Conservation (phyloP, 2,329 filamentous ascomycete genomes). For the Diaporthe eres region DNA sequence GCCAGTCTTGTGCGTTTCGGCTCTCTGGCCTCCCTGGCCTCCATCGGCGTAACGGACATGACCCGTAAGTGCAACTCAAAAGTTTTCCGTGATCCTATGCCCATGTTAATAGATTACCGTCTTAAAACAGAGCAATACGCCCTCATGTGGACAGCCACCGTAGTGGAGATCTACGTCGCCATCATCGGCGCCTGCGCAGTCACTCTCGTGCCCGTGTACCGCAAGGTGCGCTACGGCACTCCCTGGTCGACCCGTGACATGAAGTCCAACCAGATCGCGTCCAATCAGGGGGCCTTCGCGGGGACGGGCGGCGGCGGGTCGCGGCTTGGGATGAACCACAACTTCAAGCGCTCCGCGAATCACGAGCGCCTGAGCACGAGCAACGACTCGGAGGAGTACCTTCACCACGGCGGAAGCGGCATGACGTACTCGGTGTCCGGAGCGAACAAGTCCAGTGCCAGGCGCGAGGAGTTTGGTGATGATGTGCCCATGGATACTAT, state of each 20-base stretch:
- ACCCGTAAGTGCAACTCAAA: background rate
- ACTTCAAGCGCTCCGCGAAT: background rate
- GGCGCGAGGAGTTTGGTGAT: background rate
- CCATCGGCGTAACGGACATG: background rate
- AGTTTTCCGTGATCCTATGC: background rate
- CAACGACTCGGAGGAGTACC: background rate
- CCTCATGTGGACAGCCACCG: constrained; percentile 30
- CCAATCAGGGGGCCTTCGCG: background rate
- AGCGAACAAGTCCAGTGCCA: background rate
- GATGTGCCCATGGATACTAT: background rate
- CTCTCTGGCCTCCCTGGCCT: background rate
- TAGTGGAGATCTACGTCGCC: constrained; percentile 43
- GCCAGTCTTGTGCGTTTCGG: constrained; percentile 5
- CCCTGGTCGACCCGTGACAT: background rate
- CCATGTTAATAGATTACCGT: no score
- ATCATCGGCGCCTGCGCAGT: constrained; percentile 44
- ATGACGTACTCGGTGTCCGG: constrained; percentile 3
- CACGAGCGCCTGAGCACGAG: background rate
- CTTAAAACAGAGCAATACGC: background rate
- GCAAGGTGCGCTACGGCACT: constrained; percentile 40
- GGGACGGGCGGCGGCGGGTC: background rate
- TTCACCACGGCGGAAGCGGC: background rate
- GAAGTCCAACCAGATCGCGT: background rate
- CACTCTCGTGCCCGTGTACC: constrained; percentile 42
- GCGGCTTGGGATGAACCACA: background rate